These are phyloP conservation scores for Microcos paniculata DNA, from an alignment of 345 rosid genomes.

Conservation along the genomic window DNA sequence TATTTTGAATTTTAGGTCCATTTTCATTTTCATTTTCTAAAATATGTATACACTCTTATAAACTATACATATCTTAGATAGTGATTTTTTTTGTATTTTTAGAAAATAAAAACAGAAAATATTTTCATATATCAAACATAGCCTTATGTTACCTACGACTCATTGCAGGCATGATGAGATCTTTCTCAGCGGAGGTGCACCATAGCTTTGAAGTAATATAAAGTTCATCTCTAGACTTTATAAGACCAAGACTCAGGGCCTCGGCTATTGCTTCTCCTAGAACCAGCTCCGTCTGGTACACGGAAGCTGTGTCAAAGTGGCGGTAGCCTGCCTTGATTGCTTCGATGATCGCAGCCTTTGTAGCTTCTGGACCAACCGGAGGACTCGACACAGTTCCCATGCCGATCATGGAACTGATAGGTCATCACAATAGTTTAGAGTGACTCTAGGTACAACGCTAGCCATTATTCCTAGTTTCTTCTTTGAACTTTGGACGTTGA, in stretches of 20 bases:
- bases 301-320: background rate
- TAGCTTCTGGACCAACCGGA: background rate
- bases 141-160: background rate
- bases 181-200: background rate
- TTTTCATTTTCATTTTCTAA: no score
- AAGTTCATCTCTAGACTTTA: background rate
- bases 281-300: background rate
- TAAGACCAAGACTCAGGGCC: background rate
- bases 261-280: background rate
- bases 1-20: no score
- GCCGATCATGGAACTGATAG: background rate
- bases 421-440: background rate
- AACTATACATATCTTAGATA: no score
- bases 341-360: background rate
- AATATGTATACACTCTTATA: no score
- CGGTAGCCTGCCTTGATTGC: constrained; percentile 5
- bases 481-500: background rate
- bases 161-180: background rate
- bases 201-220: background rate
- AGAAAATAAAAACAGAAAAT: no score
- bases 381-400: background rate
- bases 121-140: no score
- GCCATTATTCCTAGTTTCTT: background rate
- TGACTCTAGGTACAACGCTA: background rate
- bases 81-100: no score